phyloP scores from a whole-genome alignment of 768 basidiomycete genomes.

The Hypholoma sublateritium region DNA sequence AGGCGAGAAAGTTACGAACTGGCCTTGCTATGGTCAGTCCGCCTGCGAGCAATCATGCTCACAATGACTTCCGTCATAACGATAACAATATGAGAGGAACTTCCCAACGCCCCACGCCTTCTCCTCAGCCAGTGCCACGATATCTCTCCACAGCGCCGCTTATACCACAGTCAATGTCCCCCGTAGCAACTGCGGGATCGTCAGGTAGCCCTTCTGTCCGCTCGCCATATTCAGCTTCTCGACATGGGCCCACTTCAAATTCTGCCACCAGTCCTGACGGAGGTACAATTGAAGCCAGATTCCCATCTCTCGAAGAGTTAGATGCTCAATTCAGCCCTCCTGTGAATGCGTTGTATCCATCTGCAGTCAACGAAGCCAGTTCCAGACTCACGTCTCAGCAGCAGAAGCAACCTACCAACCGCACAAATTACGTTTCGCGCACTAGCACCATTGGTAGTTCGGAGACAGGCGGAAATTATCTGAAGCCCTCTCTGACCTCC shows the following conservation, averaged over 20 bases:
- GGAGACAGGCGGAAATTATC: conserved; percentile 15
- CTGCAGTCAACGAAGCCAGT: conserved; percentile 17
- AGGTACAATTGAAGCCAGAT: conserved; percentile 66
- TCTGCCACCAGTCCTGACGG: conserved; percentile 31
- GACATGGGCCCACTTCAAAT: conserved; percentile 27
- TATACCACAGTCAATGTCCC: conserved; percentile 31
- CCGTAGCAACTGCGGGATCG: conserved; percentile 26
- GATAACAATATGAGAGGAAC: conserved; percentile 10
- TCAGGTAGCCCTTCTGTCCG: conserved; percentile 31
- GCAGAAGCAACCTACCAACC: background rate
- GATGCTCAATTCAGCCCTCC: conserved; percentile 44
- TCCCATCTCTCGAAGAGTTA: conserved; percentile 86
- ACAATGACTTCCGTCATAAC: conserved; percentile 27
- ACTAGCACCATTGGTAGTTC: conserved; percentile 8
- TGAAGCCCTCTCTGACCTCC: conserved; percentile 22
- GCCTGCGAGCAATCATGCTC: conserved; percentile 19
- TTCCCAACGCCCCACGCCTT: conserved; percentile 14
- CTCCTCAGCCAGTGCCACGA: conserved; percentile 34
- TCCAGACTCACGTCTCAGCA: conserved; percentile 10
- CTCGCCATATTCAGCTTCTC: conserved; percentile 25
- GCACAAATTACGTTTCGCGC: background rate
- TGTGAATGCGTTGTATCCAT: conserved; percentile 24
- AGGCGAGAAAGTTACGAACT: conserved; percentile 71
- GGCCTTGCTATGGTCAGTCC: conserved; percentile 59
- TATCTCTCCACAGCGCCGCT: conserved; percentile 24